Conservation (phyloP, 768 basidiomycete genomes). For the Lyophyllum decastes region DNA sequence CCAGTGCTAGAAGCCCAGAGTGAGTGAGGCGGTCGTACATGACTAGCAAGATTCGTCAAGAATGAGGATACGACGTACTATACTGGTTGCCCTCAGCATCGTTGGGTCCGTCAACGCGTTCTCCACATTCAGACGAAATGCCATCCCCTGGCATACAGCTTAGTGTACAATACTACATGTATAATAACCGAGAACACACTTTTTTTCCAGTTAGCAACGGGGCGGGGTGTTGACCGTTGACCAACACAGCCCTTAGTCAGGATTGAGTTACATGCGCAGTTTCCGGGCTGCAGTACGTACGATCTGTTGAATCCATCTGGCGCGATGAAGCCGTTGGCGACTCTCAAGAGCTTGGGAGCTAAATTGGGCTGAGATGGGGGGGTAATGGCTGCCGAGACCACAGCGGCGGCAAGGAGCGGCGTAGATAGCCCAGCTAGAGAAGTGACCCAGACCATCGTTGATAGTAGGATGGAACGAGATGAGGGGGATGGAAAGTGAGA, state of each 20-base stretch:
- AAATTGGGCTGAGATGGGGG: conserved; percentile 12
- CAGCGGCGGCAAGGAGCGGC: conserved; percentile 5
- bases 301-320: conserved; percentile 26
- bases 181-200: conserved; percentile 16
- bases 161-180: background rate
- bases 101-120: conserved; percentile 37
- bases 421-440: background rate
- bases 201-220: conserved; percentile 35
- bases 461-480: background rate
- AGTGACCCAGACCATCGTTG: background rate
- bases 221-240: conserved; percentile 34
- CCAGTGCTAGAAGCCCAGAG: conserved; percentile 25
- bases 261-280: too few relatives aligned
- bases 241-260: conserved; percentile 22
- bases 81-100: conserved; percentile 40
- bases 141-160: conserved; percentile 30
- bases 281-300: conserved; percentile 2
- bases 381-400: background rate
- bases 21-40: background rate
- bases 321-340: conserved; percentile 22
- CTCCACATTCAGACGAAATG: conserved; percentile 40
- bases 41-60: background rate
- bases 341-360: conserved; percentile 15
- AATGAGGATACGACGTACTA: conserved; percentile 28
- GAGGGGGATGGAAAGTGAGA: background rate